Conservation (phyloP, 202 grass and related monocot genomes). For the Zoysia matrella region DNA sequence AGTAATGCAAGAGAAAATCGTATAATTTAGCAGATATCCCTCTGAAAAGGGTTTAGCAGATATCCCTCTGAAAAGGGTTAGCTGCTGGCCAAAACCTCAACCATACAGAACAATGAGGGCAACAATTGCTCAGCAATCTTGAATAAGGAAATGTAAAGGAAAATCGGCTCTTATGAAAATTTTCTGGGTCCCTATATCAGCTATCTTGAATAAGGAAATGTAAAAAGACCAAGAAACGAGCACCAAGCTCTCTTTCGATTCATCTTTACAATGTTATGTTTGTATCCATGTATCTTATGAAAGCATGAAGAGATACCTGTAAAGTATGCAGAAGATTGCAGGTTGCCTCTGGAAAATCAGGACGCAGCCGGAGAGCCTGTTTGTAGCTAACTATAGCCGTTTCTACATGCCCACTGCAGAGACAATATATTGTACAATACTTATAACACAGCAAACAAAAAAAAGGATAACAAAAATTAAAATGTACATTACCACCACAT, state of each 20-base stretch:
- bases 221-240: no score
- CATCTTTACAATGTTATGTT: no score
- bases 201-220: no score
- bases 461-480: slow-evolving; percentile 28
- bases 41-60: not conserved
- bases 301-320: slow-evolving; percentile 51
- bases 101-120: not conserved
- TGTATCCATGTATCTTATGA: no score
- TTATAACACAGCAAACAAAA: slow-evolving; percentile 1
- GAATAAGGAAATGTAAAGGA: not conserved
- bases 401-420: slow-evolving; percentile 78
- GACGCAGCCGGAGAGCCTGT: slow-evolving; percentile 69
- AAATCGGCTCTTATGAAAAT: not conserved
- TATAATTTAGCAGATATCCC: not conserved
- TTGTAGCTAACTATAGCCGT: slow-evolving; percentile 82
- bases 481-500: not conserved
- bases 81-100: not conserved
- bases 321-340: slow-evolving; percentile 91
- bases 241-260: no score
- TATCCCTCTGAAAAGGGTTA: not conserved
- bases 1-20: slow-evolving; percentile 13
- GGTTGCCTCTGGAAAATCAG: slow-evolving; percentile 91
- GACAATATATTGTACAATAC: slow-evolving; percentile 2
- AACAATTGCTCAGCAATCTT: not conserved
- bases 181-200: not conserved